Evolutionary conservation across 306 rosid genomes (phyloP), one percentile per base, ranked within the genome.

Genomic region (Arachis stenosperma): DNA sequence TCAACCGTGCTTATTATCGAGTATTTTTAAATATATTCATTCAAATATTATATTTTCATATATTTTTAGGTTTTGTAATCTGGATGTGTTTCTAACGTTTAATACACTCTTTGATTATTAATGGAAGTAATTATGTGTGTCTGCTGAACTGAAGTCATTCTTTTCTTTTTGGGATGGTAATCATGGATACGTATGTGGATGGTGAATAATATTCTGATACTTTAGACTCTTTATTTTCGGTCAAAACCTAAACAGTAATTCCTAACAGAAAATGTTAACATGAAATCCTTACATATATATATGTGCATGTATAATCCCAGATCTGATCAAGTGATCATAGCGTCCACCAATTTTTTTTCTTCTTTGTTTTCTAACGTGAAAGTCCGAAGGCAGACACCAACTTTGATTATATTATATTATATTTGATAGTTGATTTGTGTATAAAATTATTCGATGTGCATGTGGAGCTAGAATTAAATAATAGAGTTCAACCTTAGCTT

Each of bases 1-100:
- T n/a, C n/a, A 17, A 17, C 17, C 17, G 17, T 17, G 17, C 17
- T 17, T 17, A 22, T 22, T 22, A 22, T 22, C 27, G 27, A 22
- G 27, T 22, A 22, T 22, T 22, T 22, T 22, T 22, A 22, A 22
- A 22, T 22, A 2, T 33, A 33, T 33, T 33, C 37, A 33, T 33
- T 33, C 37, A 33, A 33, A 33, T 33, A 33, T 33, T 33, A 33
- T 22, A 22, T 22, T 22, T 22, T 22, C 27, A 22, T 22, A 22
- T 52, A 6, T 54, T 15, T 54, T 17, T 15, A 6, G 22, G 60
- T 7, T 54, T 17, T 15, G 60, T 7, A 54, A 54, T 54, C 11
- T 37, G 67, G 51, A 53, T 1, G 51, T 33, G 37, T 33, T 53
- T 53, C 39, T 12, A 69, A 54, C 63, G 74, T 69, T 22, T 53